phyloP scores from a whole-genome alignment of 352 stramenopile genomes.

The Aphanomyces stellatus region DNA sequence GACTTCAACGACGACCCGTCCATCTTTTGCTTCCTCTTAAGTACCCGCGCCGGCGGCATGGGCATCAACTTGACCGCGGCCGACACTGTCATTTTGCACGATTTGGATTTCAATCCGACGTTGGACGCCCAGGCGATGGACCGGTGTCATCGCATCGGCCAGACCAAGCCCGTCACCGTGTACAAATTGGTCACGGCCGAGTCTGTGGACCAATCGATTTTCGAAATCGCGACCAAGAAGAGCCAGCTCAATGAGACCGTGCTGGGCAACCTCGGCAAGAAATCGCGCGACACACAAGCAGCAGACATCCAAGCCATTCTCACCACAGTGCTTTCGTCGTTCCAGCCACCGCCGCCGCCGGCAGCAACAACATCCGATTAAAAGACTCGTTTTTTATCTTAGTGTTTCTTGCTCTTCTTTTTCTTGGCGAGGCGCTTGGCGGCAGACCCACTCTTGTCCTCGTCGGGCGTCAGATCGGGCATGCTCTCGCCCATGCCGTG shows the following conservation, averaged over 20 bases:
- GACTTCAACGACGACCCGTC: constrained; percentile 82
- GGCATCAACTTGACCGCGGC: constrained; percentile 97
- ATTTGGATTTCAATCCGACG: constrained; percentile 83
- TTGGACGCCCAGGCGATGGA: constrained; percentile 83
- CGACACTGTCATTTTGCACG: constrained; percentile 83
- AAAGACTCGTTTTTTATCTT: too few relatives aligned
- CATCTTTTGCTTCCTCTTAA: constrained; percentile 97
- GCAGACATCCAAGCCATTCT: constrained; percentile 53
- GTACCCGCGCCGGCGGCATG: constrained; percentile 94
- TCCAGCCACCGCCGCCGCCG: constrained; percentile 42
- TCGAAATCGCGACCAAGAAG: constrained; percentile 75
- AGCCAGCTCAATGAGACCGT: constrained; percentile 82
- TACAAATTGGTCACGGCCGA: constrained; percentile 89
- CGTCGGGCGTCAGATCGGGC: too few relatives aligned
- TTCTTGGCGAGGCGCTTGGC: not conserved
- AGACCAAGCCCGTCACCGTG: constrained; percentile 84
- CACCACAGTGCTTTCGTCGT: constrained; percentile 64
- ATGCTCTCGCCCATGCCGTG: too few relatives aligned
- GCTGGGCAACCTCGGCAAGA: constrained; percentile 52
- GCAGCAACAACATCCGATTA: too few relatives aligned
- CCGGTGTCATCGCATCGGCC: constrained; percentile 85
- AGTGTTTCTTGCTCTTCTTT: not conserved
- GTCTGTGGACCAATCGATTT: constrained; percentile 90
- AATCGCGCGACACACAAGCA: constrained; percentile 21
- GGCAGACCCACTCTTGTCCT: too few relatives aligned